These are phyloP conservation scores for Hyphopichia pseudoburtonii DNA, from an alignment of 1,139 yeast genomes.

Conservation along the genomic window DNA sequence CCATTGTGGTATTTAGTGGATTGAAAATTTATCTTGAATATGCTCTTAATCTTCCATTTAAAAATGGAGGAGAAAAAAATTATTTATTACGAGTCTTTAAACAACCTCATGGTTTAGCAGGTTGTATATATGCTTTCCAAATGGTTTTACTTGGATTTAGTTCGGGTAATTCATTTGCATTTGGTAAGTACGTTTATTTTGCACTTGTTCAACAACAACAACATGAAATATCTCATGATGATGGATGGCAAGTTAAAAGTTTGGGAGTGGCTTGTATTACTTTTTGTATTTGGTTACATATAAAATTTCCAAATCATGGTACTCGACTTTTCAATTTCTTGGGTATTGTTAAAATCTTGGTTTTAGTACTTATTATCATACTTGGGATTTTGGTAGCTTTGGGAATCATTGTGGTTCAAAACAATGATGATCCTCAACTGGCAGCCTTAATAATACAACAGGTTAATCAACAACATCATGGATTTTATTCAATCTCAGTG, in stretches of 20 bases:
- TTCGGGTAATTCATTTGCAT: conserved; percentile 52
- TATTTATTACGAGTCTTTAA: conserved; percentile 45
- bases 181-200: conserved; percentile 48
- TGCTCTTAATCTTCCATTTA: conserved; percentile 46
- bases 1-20: conserved; percentile 47
- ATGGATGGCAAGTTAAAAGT: conserved; percentile 31
- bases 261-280: conserved; percentile 48
- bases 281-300: conserved; percentile 40
- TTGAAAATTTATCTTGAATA: conserved; percentile 46
- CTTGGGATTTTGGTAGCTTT: conserved; percentile 34
- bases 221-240: too few species aligned
- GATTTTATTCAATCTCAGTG: conserved; percentile 37
- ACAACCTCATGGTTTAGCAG: conserved; percentile 35
- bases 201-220: conserved; percentile 28
- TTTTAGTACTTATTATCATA: conserved; percentile 37
- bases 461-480: conserved; percentile 15
- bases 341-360: conserved; percentile 43
- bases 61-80: conserved; percentile 53
- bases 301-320: conserved; percentile 39
- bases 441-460: conserved; percentile 23
- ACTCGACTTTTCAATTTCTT: conserved; percentile 43
- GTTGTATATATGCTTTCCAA: conserved; percentile 47
- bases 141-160: conserved; percentile 50
- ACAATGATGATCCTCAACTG: neutral
- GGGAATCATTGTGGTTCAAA: conserved; percentile 23